Base-by-base conservation (phyloP, 768 basidiomycete genomes). In the Termitomyces eurrhizus region DNA sequence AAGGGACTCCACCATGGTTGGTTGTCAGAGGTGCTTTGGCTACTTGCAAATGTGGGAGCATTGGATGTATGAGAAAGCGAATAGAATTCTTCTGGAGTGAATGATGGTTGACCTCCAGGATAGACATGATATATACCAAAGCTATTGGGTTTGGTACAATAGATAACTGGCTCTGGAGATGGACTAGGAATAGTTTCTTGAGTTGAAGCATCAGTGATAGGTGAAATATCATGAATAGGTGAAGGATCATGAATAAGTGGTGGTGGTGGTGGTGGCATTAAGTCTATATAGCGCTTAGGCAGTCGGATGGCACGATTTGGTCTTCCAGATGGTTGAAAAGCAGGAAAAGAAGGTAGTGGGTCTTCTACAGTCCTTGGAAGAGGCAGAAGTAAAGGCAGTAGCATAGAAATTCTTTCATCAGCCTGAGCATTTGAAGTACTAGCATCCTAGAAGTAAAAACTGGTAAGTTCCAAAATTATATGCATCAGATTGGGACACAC, bases 191-290 rank as follows among this genome's bases (percentile, higher is more conserved):
- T 21, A 21, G 21, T 41, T 13, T 14, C 21, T 46, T 42, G 52
- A 8, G 52, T 37, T 54, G 41, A 50, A 12, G 26, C n/a, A 7
- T 16, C 33, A 16, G 56, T 24, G 13, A 24, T 42, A 3, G 56
- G 21, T 4, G 44, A 45, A 45, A 12, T 3, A 11, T 37, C 9
- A 37, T 11, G 36, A 37, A 37, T 37, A 11, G 36, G 35, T 11
- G 11, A 36, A 36, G 35, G 46, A 6, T 24, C 44, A 32, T 7
- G 2, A 48, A 60, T 18, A 16, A 21, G 21, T 21, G 26, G 2
- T 16, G 54, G 59, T 39, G 54, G 54, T 41, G 48, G 59, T 16
- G 21, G 44, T 45, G 59, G 53, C 24, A 56, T 14, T 12, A 60
- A 3, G 26, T 60, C 53, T 11, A 36, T 29, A 16, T 56, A 60